Conservation (phyloP, 2,329 filamentous ascomycete genomes). For the Phialophora macrospora region DNA sequence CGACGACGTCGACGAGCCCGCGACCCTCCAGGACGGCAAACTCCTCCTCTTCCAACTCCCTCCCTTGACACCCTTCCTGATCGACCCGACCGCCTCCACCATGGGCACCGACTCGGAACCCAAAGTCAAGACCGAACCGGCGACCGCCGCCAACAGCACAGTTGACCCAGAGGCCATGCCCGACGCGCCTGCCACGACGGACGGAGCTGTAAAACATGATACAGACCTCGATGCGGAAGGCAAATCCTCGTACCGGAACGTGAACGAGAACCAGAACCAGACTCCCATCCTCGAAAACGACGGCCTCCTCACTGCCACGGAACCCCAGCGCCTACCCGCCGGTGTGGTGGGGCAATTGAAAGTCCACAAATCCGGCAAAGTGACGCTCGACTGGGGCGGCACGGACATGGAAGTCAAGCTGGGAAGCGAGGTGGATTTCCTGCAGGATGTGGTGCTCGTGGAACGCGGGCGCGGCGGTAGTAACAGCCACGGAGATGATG, state of each 20-base stretch:
- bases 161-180: conserved; percentile 16
- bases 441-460: conserved; percentile 63
- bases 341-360: conserved; percentile 66
- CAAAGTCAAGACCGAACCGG: conserved; percentile 44
- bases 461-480: neutral
- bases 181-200: conserved; percentile 10
- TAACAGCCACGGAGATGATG: neutral
- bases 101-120: neutral
- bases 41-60: conserved; percentile 69
- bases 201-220: conserved; percentile 7
- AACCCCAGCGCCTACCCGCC: conserved; percentile 52
- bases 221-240: conserved; percentile 13
- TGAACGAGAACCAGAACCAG: conserved; percentile 24
- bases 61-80: conserved; percentile 63
- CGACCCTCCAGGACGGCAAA: conserved; percentile 52
- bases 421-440: conserved; percentile 61
- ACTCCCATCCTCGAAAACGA: conserved; percentile 27
- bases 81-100: conserved; percentile 42
- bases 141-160: conserved; percentile 27
- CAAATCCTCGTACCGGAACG: neutral
- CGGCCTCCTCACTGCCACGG: conserved; percentile 48
- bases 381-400: conserved; percentile 67
- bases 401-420: conserved; percentile 63
- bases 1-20: conserved; percentile 37
- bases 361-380: conserved; percentile 65